Conservation (phyloP, 2,329 filamentous ascomycete genomes). For the Ophiostoma ips region DNA sequence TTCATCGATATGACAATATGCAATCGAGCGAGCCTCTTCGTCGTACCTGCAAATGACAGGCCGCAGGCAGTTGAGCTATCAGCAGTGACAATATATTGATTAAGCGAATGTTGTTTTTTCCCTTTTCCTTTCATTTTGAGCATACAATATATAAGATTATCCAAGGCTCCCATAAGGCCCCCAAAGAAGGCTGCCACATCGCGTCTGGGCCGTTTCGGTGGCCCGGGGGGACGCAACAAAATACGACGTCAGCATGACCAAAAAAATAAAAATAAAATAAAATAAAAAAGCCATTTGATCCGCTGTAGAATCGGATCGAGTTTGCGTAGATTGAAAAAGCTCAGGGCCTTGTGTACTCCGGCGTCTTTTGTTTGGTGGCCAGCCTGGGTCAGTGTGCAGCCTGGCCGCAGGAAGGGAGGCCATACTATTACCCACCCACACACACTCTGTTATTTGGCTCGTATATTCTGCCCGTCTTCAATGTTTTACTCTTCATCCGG, state of each 20-base stretch:
- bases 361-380: too few species aligned
- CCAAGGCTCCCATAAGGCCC: neutral
- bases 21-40: too few species aligned
- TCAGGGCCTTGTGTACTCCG: neutral
- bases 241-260: too few species aligned
- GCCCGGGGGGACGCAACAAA: neutral
- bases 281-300: too few species aligned
- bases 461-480: too few species aligned
- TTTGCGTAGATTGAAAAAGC: neutral
- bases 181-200: neutral
- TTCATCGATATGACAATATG: neutral
- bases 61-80: too few species aligned
- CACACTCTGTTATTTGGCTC: neutral
- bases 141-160: too few species aligned
- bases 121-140: too few species aligned
- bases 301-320: neutral
- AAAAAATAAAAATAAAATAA: too few species aligned
- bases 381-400: constrained; percentile 5
- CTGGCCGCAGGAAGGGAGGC: constrained; percentile 8
- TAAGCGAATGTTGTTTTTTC: too few species aligned
- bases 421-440: constrained; percentile 8
- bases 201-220: neutral
- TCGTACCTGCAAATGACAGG: too few species aligned
- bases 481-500: neutral
- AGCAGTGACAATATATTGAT: too few species aligned